Evolutionary conservation across 2,329 filamentous ascomycete species (phyloP), one percentile per base, ranked within the genome.

Genomic region (Fusarium mangiferae): DNA sequence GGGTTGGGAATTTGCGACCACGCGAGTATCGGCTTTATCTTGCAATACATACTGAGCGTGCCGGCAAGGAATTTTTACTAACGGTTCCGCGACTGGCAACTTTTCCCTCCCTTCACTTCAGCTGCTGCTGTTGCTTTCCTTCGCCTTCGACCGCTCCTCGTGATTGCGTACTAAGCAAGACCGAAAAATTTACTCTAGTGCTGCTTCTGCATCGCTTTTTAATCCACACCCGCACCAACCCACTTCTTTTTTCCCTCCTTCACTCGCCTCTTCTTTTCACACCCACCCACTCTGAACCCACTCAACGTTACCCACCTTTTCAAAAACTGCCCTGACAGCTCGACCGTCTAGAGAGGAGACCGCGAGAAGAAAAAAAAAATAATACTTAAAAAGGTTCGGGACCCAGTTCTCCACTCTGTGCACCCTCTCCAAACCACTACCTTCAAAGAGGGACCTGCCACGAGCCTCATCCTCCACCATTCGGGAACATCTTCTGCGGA

Each of bases 381-480:
- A 59, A 70, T 70, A 70, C 67, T 70, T 82, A 83, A 83, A 83
- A 84, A 83, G 81, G 79, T 81, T 80, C 80, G 77, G 82, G 83
- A 82, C 80, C 82, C 83, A 81, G 78, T 83, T 85, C 84, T 83
- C 84, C 84, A 85, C 84, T 82, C 81, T 80, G 71, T 72, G 78
- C 83, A 83, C 81, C 82, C 83, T 85, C 82, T 83, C 83, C 83
- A 82, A 82, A 84, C 81, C 83, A 84, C 81, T 82, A 80, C 78
- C 78, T 84, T 81, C 71, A 62, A 81, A 79, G 81, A 81, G 81
- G 81, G 78, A 80, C 80, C 79, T 82, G 76, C 78, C 77, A 80
- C 79, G 79, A 82, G 81, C 82, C 80, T 82, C 82, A 83, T 81
- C 80, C 81, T 81, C 81, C 81, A 81, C 81, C 79, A 79, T 73